These are phyloP conservation scores for Mucuna pruriens DNA, from an alignment of 306 rosid genomes.

Conservation along the genomic window DNA sequence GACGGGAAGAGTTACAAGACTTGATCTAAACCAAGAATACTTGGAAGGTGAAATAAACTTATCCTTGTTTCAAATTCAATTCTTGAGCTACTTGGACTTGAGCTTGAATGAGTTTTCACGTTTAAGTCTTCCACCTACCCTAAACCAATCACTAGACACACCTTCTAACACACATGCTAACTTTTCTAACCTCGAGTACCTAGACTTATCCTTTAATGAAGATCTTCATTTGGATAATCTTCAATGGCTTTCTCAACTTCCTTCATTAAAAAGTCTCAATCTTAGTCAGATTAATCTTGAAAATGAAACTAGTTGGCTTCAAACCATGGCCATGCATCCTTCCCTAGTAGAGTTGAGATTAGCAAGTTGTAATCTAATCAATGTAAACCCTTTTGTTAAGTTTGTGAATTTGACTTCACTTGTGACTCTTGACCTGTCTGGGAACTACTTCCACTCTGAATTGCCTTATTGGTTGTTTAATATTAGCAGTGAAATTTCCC, in stretches of 20 bases:
- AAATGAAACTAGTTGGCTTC: slow-evolving; percentile 14
- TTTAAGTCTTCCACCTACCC: background rate
- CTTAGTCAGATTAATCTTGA: background rate
- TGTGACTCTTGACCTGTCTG: background rate
- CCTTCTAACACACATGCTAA: background rate
- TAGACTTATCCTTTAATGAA: background rate
- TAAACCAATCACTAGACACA: too few relatives aligned
- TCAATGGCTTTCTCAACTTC: slow-evolving; percentile 16
- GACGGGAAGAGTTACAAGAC: too few relatives aligned
- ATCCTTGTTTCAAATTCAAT: too few relatives aligned
- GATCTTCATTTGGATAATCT: background rate
- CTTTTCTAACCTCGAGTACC: background rate
- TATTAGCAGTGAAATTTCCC: background rate
- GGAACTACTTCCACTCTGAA: slow-evolving; percentile 10
- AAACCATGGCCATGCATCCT: background rate
- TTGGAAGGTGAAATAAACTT: too few relatives aligned
- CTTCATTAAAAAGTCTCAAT: background rate
- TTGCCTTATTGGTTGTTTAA: slow-evolving; percentile 31
- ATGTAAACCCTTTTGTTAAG: background rate
- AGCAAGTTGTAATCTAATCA: background rate
- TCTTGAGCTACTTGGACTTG: slow-evolving; percentile 19
- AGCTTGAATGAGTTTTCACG: background rate
- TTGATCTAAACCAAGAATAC: too few relatives aligned
- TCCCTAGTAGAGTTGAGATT: background rate
- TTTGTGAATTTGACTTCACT: slow-evolving; percentile 25